These are phyloP conservation scores for Manihot esculenta DNA, from an alignment of 441 rosid genomes.

Conservation along the genomic window DNA sequence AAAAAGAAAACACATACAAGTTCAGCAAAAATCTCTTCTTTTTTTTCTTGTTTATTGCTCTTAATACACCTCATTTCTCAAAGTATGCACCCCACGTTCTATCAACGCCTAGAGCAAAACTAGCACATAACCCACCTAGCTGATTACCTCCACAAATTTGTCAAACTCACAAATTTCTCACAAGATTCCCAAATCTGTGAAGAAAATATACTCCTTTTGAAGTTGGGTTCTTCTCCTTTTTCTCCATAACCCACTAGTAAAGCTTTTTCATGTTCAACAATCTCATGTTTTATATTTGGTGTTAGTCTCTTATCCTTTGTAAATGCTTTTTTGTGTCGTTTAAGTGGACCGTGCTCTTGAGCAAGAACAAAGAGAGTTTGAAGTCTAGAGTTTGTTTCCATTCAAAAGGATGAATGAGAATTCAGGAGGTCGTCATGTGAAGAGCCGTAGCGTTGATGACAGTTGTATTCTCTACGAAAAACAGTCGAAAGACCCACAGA, in stretches of 20 bases:
- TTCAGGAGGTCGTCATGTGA: constrained; percentile 30
- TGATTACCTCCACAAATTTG: constrained; percentile 10
- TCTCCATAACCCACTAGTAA: not conserved
- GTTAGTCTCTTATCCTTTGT: not conserved
- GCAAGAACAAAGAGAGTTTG: constrained; percentile 50
- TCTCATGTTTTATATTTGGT: not conserved
- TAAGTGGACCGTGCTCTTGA: constrained; percentile 50
- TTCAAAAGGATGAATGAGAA: constrained; percentile 42
- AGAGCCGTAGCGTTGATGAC: constrained; percentile 40
- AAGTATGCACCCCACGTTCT: constrained; percentile 66
- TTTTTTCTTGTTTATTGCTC: constrained; percentile 3
- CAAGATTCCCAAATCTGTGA: not conserved
- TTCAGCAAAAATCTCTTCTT: not conserved
- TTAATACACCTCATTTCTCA: constrained; percentile 23
- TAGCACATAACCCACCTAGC: too few species aligned
- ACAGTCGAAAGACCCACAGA: too few species aligned
- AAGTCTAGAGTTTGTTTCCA: constrained; percentile 47
- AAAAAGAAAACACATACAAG: constrained; percentile 5
- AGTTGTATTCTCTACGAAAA: constrained; percentile 35
- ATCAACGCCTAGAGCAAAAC: not conserved
- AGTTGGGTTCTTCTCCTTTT: constrained; percentile 2
- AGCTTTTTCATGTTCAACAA: constrained; percentile 1
- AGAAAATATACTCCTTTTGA: constrained; percentile 11
- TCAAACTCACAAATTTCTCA: constrained; percentile 9
- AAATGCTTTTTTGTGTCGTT: not conserved